Evolutionary conservation across 768 basidiomycete genomes (phyloP).

Genomic region (Termitomyces sp.): DNA sequence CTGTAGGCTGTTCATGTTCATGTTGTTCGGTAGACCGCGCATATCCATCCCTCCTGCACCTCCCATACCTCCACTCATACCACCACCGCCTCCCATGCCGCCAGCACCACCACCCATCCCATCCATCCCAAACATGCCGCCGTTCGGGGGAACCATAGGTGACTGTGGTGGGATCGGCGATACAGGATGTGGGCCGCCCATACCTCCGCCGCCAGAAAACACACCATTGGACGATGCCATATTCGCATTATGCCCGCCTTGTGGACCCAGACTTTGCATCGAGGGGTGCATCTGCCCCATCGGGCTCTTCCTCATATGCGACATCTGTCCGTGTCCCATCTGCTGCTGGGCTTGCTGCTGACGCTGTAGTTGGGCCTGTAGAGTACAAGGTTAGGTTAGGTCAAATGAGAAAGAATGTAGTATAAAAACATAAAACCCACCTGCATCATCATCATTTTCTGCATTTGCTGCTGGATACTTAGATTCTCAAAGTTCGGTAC

Average conservation of each 20-base stretch:
- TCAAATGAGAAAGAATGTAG: background rate
- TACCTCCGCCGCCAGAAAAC: slow-evolving; percentile 1
- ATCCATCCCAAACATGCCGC: slow-evolving; percentile 22
- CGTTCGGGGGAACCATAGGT: slow-evolving; percentile 10
- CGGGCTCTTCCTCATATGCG: slow-evolving; percentile 12
- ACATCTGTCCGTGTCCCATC: slow-evolving; percentile 12
- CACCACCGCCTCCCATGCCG: background rate
- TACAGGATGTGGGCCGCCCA: slow-evolving; percentile 17
- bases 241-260: background rate
- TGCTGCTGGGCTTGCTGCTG: slow-evolving; percentile 23
- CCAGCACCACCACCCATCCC: slow-evolving; percentile 18
- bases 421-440: slow-evolving; percentile 29
- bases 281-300: slow-evolving; percentile 19
- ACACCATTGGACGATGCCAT: background rate
- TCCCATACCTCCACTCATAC: slow-evolving; percentile 22
- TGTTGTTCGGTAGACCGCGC: slow-evolving; percentile 19
- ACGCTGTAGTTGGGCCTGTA: slow-evolving; percentile 19
- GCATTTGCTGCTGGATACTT: slow-evolving; percentile 54
- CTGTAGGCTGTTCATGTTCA: slow-evolving; percentile 27
- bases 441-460: slow-evolving; percentile 52
- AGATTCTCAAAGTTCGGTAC: slow-evolving; percentile 53
- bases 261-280: background rate
- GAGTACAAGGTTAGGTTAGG: slow-evolving; percentile 1
- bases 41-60: slow-evolving; percentile 22
- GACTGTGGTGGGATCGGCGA: slow-evolving; percentile 20